Evolutionary conservation across 148 eudicot genomes (phyloP), one percentile per base, ranked within the genome.

Genomic region (Polygonum aviculare): DNA sequence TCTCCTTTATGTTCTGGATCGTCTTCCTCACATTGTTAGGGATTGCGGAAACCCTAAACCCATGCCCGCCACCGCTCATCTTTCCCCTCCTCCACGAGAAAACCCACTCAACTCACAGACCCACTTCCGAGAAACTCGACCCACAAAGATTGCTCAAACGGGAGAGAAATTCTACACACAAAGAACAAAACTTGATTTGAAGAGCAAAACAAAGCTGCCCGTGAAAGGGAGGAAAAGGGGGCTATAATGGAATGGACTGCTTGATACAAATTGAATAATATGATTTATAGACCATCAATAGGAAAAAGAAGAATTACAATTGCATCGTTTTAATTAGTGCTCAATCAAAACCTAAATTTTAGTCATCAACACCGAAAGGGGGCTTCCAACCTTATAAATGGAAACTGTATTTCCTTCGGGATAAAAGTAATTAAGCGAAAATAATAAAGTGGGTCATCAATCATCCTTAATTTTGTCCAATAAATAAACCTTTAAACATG

Each of bases 1-100:
- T 87, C 87, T 89, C 96, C 72, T 82, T 87, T 16, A 91, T 84
- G 69, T 86, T 83, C 55, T 82, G 82, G 80, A 91, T 87, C 81
- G 62, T 87, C 74, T 80, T 85, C 80, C 45, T 82, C 10, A 85
- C 83, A 77, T 75, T 85, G 70, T n/a, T 77, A 72, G 96, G 86
- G 73, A 91, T 57, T 67, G 72, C 4, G 55, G 82, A 77, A 78
- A 79, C 90, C 89, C 86, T 88, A 79, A 79, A 75, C 51, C 77
- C 87, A 77, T 44, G 54, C 31, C 75, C 54, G 75, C 72, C 72
- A 67, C 85, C 83, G 83, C 87, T 85, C 91, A 88, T 88, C 40
- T 77, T 88, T 16, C 44, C 72, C 72, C 44, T 38, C 72, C 71
- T 41, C 72, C 72, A 19, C 12, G 15, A 36, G 44, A 36, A 35